Percentiles rank a stretch among this genome's conserved stretches.
These are phyloP conservation scores for Trichophyton mentagrophytes DNA, from an alignment of 2,329 filamentous ascomycete species.

Conservation along the genomic window DNA sequence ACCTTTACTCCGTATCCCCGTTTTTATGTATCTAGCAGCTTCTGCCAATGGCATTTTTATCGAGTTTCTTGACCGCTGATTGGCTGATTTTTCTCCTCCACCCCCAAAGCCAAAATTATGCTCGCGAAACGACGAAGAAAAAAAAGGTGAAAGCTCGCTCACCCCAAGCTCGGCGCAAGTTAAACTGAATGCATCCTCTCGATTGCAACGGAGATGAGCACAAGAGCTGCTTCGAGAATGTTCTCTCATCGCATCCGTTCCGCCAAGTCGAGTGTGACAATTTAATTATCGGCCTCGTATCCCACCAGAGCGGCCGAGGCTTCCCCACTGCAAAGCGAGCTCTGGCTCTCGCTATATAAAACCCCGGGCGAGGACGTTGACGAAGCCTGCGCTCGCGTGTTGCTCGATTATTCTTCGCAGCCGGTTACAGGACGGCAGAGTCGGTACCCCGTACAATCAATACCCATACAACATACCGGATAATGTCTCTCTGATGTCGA, in stretches of 20 bases:
- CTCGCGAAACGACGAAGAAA: too few relatives aligned
- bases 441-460: background rate
- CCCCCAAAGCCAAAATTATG: background rate
- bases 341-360: background rate
- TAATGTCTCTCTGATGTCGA: background rate
- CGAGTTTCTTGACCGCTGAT: background rate
- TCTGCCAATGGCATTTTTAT: too few relatives aligned
- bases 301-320: background rate
- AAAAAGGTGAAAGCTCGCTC: too few relatives aligned
- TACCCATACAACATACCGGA: background rate
- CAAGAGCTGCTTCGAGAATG: background rate
- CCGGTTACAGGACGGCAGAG: background rate
- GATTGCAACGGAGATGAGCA: background rate
- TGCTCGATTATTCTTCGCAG: background rate
- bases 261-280: background rate
- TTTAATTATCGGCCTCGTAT: background rate
- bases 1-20: too few relatives aligned
- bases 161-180: too few relatives aligned
- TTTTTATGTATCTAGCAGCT: too few relatives aligned
- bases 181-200: background rate
- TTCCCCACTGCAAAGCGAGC: background rate
- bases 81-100: background rate
- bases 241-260: background rate
- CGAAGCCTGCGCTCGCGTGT: background rate
- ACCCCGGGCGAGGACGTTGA: background rate